These are phyloP conservation scores for Fusarium marasasianum DNA, from an alignment of 2,329 filamentous ascomycete species.

Conservation along the genomic window DNA sequence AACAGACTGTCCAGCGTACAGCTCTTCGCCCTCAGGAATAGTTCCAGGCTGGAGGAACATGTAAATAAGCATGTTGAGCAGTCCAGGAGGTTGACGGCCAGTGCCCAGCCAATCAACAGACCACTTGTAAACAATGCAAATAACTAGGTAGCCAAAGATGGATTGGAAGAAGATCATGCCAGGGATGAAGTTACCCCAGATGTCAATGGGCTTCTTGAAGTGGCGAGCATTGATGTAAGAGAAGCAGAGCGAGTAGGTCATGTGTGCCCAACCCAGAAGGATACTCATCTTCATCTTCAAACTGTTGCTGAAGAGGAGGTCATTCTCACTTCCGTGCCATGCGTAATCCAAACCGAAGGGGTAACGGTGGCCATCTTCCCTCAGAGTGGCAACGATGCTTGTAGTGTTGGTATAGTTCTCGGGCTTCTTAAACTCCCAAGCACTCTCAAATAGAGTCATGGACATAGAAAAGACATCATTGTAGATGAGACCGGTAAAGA, in stretches of 20 bases:
- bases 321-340: conserved; percentile 96
- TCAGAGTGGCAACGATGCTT: conserved; percentile 73
- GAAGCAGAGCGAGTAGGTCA: conserved; percentile 97
- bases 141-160: conserved; percentile 95
- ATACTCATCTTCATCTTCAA: conserved; percentile 99
- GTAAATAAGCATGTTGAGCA: conserved; percentile 99
- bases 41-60: conserved; percentile 95
- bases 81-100: conserved; percentile 77
- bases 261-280: conserved; percentile 95
- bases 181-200: conserved; percentile 96
- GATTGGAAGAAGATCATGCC: conserved; percentile 99
- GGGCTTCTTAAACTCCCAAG: conserved; percentile 83
- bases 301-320: conserved; percentile 95
- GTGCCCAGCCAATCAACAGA: conserved; percentile 79
- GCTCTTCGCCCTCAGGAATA: conserved; percentile 65
- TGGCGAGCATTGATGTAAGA: conserved; percentile 93
- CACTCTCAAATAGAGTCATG: conserved; percentile 86
- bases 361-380: conserved; percentile 79
- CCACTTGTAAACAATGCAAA: conserved; percentile 98
- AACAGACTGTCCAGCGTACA: conserved; percentile 80
- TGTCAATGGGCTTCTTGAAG: conserved; percentile 94
- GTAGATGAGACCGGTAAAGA: conserved; percentile 97
- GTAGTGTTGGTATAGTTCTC: conserved; percentile 72
- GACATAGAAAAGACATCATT: conserved; percentile 97
- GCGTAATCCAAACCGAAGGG: conserved; percentile 96